Percentiles rank a stretch among this genome's conserved stretches.
phyloP scores from a whole-genome alignment of 169 alveolate species.

The Besnoitia besnoiti region DNA sequence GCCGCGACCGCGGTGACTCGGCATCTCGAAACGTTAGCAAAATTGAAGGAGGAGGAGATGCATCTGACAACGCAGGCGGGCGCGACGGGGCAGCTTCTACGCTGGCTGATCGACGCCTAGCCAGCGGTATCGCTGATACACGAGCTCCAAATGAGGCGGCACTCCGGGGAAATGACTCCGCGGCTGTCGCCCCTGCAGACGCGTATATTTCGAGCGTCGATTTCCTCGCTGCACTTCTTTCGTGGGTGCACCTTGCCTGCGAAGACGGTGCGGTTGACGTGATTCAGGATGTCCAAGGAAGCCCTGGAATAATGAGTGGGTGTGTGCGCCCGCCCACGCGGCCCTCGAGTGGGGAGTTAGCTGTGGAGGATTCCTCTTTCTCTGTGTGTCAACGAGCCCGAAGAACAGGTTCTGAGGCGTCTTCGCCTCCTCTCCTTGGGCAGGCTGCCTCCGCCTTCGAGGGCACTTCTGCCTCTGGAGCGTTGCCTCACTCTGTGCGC shows the following conservation, averaged over 20 bases:
- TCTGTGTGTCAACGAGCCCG: background rate
- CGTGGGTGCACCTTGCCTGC: background rate
- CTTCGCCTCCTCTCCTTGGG: background rate
- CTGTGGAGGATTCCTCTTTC: background rate
- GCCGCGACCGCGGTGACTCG: too few relatives aligned
- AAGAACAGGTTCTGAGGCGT: background rate
- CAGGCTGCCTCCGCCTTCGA: background rate
- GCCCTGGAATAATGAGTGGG: too few relatives aligned
- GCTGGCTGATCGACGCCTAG: background rate
- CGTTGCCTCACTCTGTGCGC: background rate
- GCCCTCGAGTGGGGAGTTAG: background rate
- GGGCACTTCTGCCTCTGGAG: background rate
- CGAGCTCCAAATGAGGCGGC: too few relatives aligned
- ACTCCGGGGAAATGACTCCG: too few relatives aligned
- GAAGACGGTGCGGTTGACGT: background rate
- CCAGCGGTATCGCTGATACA: background rate
- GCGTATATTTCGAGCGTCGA: background rate
- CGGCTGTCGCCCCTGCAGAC: background rate
- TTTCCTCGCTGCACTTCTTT: background rate
- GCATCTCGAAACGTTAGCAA: too few relatives aligned
- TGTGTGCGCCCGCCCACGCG: background rate
- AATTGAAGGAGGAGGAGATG: too few relatives aligned
- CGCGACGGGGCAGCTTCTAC: background rate
- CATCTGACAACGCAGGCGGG: too few relatives aligned
- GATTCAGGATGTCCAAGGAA: background rate